Evolutionary conservation across 2,329 filamentous ascomycete species (phyloP).

Genomic region (Capronia coronata): DNA sequence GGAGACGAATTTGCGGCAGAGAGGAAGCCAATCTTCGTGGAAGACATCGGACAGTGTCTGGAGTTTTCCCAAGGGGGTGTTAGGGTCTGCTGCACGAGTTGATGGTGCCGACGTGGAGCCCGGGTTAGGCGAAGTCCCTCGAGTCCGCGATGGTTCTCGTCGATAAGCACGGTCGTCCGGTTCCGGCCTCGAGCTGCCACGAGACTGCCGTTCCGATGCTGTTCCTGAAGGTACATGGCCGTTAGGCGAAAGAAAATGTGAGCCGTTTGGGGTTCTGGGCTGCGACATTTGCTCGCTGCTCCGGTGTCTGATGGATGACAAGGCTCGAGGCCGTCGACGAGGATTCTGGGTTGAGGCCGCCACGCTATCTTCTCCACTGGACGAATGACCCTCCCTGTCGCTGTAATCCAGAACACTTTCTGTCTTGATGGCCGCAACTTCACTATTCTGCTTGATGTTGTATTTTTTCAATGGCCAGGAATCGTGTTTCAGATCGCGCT

Average conservation of each 20-base stretch:
- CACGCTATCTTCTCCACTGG: conserved; percentile 22
- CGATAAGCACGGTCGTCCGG: conserved; percentile 18
- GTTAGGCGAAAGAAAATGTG: conserved; percentile 18
- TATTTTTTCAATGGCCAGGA: conserved; percentile 36
- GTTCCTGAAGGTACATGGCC: conserved; percentile 18
- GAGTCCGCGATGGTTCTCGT: conserved; percentile 20
- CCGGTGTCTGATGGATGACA: conserved; percentile 23
- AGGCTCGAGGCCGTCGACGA: conserved; percentile 20
- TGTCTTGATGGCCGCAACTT: conserved; percentile 43
- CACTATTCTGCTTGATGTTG: conserved; percentile 44
- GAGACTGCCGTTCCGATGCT: conserved; percentile 17
- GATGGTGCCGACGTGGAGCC: conserved; percentile 13
- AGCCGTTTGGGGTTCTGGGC: conserved; percentile 6
- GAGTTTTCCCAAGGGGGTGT: conserved; percentile 36
- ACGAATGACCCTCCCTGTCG: conserved; percentile 23
- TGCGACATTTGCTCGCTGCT: conserved; percentile 18
- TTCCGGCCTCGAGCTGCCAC: conserved; percentile 14
- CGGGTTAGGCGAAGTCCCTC: conserved; percentile 15
- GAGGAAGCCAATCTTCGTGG: conserved; percentile 35
- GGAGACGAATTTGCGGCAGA: conserved; percentile 36
- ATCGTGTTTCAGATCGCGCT: conserved; percentile 40
- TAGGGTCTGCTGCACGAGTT: conserved; percentile 32
- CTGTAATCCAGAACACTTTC: conserved; percentile 29
- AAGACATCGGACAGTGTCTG: conserved; percentile 36
- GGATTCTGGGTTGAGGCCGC: conserved; percentile 13